Evolutionary conservation across 2,329 filamentous ascomycete species (phyloP), one percentile per base, ranked within the genome.

Genomic region (Pseudovirgaria hyperparasitica): DNA sequence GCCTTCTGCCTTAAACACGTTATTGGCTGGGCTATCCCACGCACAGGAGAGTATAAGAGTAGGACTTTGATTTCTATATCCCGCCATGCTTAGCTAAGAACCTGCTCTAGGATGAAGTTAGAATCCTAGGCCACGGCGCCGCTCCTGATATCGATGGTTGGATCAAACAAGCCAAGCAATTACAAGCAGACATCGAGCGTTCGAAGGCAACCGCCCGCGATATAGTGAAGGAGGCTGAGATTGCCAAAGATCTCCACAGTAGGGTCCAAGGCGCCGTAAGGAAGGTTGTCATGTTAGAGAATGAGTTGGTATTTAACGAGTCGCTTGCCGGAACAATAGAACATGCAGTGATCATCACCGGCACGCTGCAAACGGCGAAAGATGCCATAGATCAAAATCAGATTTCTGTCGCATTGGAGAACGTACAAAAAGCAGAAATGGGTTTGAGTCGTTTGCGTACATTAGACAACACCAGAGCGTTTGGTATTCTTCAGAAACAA

Each of bases 101-200:
- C 50, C 2, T 40, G 48, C 11, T 36, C 24, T 41, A 81, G 74
- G 57, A 67, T 33, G 76, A 92, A 42, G 78, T 96, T 32, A 77
- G 76, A 37, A 54, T 62, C 13, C 71, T 90, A 35, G 92, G 86
- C 53, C 70, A 74, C 45, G 74, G 84, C 38, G 79, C 75, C 11
- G 79, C 76, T 30, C 70, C 76, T 20, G 79, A 92, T 43, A 78
- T 93, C 26, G 79, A 84, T 46, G 70, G 76, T 27, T 96, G 87
- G 87, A 81, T 92, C 30, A 60, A 66, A 27, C 82, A 90, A 51
- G 84, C 86, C 25, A 82, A 82, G 53, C 72, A 76, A 27, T 69
- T 94, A 6, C 82, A 92, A 50, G 70, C 76, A 35, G 87, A 94
- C 46, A 87, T 94, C 38, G 72, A 82, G 42, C 70, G 72, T 24